These are phyloP conservation scores for Simplicillium aogashimaense DNA, from an alignment of 2,329 filamentous ascomycete species.

Conservation along the genomic window DNA sequence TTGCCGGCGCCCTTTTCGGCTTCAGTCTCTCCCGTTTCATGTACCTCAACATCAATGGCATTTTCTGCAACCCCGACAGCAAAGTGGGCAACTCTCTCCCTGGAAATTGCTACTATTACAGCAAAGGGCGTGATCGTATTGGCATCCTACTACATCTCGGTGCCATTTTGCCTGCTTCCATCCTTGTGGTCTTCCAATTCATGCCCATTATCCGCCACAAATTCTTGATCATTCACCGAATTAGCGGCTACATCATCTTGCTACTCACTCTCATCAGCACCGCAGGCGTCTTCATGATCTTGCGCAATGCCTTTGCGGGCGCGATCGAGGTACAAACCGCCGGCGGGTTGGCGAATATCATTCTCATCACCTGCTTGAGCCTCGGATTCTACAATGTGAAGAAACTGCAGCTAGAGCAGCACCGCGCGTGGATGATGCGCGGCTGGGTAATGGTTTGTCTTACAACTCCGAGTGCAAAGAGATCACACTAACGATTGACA, in stretches of 20 bases:
- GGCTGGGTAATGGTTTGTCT: conserved; percentile 36
- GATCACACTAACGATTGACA: neutral
- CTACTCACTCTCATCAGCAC: conserved; percentile 35
- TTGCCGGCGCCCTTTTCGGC: conserved; percentile 28
- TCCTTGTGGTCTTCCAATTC: conserved; percentile 38
- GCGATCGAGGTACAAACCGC: conserved; percentile 35
- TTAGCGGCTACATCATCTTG: conserved; percentile 48
- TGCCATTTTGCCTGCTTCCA: conserved; percentile 31
- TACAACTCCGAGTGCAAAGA: neutral
- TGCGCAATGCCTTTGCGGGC: conserved; percentile 42
- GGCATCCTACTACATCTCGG: conserved; percentile 37
- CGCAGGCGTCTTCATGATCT: conserved; percentile 42
- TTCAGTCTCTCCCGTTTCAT: conserved; percentile 36
- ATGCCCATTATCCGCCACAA: conserved; percentile 35
- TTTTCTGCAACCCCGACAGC: conserved; percentile 17
- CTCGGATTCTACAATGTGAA: conserved; percentile 49
- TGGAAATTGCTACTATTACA: conserved; percentile 23
- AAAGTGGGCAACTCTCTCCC: conserved; percentile 9
- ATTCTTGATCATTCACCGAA: conserved; percentile 42
- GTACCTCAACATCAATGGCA: conserved; percentile 34
- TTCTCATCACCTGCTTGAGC: conserved; percentile 29
- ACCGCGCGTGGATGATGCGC: conserved; percentile 54
- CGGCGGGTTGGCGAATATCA: conserved; percentile 31
- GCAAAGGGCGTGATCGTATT: conserved; percentile 15
- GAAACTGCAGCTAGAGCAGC: conserved; percentile 50